phyloP scores from a whole-genome alignment of 208 protist genomes.

The Leishmania turanica region DNA sequence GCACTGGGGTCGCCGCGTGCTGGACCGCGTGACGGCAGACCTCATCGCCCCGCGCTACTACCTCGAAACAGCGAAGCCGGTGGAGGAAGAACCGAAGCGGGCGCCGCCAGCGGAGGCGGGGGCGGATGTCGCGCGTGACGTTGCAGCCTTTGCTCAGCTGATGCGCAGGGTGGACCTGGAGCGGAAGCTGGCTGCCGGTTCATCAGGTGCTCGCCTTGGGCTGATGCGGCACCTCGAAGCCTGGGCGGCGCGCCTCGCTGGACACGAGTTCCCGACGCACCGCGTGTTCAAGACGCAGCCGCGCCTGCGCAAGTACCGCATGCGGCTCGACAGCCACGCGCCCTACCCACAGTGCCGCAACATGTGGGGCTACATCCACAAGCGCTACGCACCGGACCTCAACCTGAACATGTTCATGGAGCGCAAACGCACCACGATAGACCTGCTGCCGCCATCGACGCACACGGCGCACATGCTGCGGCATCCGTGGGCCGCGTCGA shows the following conservation, averaged over 20 bases:
- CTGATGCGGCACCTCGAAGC: neutral
- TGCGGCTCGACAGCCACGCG: conserved; percentile 25
- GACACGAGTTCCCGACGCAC: conserved; percentile 13
- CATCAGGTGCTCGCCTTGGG: neutral
- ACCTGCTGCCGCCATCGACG: conserved; percentile 22
- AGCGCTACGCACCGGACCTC: conserved; percentile 19
- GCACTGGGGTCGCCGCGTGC: conserved; percentile 9
- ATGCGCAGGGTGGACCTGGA: neutral
- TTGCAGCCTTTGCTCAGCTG: neutral
- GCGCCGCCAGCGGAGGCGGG: neutral
- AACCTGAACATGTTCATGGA: conserved; percentile 23
- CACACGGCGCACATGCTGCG: conserved; percentile 27
- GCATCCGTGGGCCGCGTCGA: conserved; percentile 21
- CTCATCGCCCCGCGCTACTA: conserved; percentile 17
- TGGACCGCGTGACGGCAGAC: conserved; percentile 16
- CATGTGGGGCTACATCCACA: conserved; percentile 30
- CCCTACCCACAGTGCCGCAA: conserved; percentile 24
- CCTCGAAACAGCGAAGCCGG: neutral
- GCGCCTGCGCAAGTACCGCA: conserved; percentile 26
- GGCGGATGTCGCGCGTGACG: neutral
- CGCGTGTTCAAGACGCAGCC: conserved; percentile 8
- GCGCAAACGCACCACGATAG: conserved; percentile 8
- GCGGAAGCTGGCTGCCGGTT: too few species aligned
- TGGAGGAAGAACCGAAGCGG: neutral
- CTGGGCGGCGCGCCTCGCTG: neutral